Evolutionary conservation across 2,329 filamentous ascomycete genomes (phyloP).

Genomic region (Botryosphaeria dothidea): DNA sequence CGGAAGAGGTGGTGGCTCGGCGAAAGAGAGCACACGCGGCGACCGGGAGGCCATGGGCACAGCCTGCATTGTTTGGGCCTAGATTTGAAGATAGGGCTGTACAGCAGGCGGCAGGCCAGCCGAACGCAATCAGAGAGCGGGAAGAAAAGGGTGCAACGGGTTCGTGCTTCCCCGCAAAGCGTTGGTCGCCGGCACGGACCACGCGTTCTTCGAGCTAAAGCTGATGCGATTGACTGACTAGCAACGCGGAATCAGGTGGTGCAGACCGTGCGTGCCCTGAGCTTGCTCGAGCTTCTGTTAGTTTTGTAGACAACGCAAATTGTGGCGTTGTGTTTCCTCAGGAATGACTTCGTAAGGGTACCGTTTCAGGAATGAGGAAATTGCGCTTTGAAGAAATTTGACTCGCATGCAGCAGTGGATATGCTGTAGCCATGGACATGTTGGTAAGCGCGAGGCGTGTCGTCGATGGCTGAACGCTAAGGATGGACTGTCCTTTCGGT

Average conservation of each 20-base stretch:
- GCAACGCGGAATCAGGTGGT: conserved; percentile 10
- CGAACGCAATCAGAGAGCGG: not conserved
- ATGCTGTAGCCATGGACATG: conserved; percentile 11
- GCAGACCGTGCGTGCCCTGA: conserved; percentile 1
- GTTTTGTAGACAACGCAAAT: not conserved
- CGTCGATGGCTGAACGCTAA: conserved; percentile 15
- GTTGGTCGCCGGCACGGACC: conserved; percentile 9
- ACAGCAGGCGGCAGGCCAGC: not conserved
- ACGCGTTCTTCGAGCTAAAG: conserved; percentile 10
- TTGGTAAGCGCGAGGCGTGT: conserved; percentile 5
- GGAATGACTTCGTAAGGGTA: not conserved
- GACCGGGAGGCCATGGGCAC: not conserved
- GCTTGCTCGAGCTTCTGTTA: conserved; percentile 10
- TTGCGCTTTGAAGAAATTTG: conserved; percentile 4
- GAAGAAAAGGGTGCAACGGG: conserved; percentile 11
- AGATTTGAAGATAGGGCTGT: conserved; percentile 5
- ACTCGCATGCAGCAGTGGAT: conserved; percentile 4
- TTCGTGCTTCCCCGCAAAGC: conserved; percentile 12
- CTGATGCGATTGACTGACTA: not conserved
- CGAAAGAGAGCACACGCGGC: not conserved
- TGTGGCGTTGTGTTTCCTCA: conserved; percentile 4
- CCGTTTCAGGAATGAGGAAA: conserved; percentile 8
- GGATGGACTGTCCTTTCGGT: conserved; percentile 5
- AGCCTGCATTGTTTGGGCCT: not conserved
- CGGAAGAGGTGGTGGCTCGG: not conserved